phyloP scores from a whole-genome alignment of 208 protist species.

The Angomonas desouzai region DNA sequence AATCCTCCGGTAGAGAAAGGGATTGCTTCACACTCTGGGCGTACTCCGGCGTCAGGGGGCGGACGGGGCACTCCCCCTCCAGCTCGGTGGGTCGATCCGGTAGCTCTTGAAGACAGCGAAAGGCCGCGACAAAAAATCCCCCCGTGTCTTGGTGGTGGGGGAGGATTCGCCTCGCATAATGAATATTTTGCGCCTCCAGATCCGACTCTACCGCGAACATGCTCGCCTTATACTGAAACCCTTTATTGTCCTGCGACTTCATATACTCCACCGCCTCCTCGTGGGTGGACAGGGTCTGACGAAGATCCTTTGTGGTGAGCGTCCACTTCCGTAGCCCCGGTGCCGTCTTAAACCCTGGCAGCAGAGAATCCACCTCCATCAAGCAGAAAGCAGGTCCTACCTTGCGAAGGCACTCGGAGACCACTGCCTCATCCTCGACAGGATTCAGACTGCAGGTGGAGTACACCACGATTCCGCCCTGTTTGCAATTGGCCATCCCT shows the following conservation, averaged over 20 bases:
- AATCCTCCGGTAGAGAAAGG: constrained; percentile 53
- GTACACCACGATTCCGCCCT: constrained; percentile 92
- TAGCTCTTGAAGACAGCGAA: constrained; percentile 75
- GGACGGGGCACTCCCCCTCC: constrained; percentile 9
- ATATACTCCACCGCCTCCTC: constrained; percentile 59
- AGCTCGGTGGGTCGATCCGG: constrained; percentile 16
- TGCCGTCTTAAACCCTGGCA: constrained; percentile 66
- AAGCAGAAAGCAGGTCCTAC: constrained; percentile 66
- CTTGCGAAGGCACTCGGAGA: constrained; percentile 75
- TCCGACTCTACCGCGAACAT: constrained; percentile 66
- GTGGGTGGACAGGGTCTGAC: constrained; percentile 35
- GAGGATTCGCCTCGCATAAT: constrained; percentile 84
- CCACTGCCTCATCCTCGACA: constrained; percentile 94
- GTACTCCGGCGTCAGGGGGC: not conserved
- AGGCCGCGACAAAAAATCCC: constrained; percentile 95
- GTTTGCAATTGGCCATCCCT: constrained; percentile 74
- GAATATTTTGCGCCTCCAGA: constrained; percentile 65
- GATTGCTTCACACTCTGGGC: constrained; percentile 11
- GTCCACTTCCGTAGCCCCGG: constrained; percentile 82
- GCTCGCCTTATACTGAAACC: constrained; percentile 65
- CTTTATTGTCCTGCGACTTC: constrained; percentile 19
- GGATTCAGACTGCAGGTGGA: constrained; percentile 95
- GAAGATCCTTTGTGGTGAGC: constrained; percentile 66
- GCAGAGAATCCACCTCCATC: constrained; percentile 70
- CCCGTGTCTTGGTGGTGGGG: constrained; percentile 96